Evolutionary conservation across 352 stramenopile species (phyloP).

Genomic region (Globisporangium megalacanthum): DNA sequence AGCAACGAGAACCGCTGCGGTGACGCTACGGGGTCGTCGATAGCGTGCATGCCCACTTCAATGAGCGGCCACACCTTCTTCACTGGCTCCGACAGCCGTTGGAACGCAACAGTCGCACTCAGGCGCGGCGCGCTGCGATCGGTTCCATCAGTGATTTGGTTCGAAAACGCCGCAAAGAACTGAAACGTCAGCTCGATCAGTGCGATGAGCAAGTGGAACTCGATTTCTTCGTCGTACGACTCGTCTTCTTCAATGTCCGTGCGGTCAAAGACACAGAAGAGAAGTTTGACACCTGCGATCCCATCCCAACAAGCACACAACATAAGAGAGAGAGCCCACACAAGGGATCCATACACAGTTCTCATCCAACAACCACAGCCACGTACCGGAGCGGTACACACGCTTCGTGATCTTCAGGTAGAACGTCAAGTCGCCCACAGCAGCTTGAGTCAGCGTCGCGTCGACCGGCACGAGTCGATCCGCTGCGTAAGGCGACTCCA

Average conservation of each 20-base stretch:
- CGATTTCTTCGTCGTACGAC: conserved; percentile 67
- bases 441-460: conserved; percentile 13
- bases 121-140: not conserved
- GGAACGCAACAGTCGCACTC: conserved; percentile 22
- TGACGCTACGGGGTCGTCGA: conserved; percentile 43
- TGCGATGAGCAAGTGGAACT: conserved; percentile 57
- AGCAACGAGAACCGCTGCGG: conserved; percentile 64
- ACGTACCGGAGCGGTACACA: conserved; percentile 37
- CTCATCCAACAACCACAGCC: not conserved
- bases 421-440: conserved; percentile 27
- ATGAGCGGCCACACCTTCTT: conserved; percentile 52
- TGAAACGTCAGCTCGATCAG: conserved; percentile 56
- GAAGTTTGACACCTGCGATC: conserved; percentile 39
- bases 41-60: conserved; percentile 24
- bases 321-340: too few relatives aligned
- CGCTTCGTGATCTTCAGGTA: conserved; percentile 30
- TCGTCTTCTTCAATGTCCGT: conserved; percentile 68
- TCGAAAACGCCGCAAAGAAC: conserved; percentile 43
- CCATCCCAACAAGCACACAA: too few relatives aligned
- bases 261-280: conserved; percentile 66
- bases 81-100: conserved; percentile 26
- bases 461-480: conserved; percentile 17
- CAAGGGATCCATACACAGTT: not conserved
- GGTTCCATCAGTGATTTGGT: conserved; percentile 19
- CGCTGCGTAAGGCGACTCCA: conserved; percentile 25